Conservation (phyloP, 495 filamentous ascomycete genomes). For the Chaetomidium leptoderma region DNA sequence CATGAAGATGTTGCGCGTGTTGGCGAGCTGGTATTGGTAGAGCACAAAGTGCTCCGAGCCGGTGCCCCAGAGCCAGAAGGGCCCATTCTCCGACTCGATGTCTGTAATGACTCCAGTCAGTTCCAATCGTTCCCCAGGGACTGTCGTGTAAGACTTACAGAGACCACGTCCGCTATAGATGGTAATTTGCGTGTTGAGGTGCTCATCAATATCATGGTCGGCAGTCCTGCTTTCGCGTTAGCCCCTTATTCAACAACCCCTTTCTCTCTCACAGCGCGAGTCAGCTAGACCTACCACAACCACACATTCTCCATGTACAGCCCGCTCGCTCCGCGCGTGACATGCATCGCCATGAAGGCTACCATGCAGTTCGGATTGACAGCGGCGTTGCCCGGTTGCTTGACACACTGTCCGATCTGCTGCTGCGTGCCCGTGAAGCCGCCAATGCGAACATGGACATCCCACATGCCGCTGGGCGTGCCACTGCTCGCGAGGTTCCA, state of each 20-base stretch:
- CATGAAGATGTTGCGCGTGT: conserved; percentile 65
- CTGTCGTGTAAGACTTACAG: conserved; percentile 23
- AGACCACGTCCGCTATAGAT: conserved; percentile 67
- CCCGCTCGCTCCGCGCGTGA: conserved; percentile 59
- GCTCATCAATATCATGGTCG: conserved; percentile 83
- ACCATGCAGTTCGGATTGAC: conserved; percentile 58
- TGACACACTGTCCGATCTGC: conserved; percentile 67
- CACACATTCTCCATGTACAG: conserved; percentile 87
- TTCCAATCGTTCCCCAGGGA: too few relatives aligned
- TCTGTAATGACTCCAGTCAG: conserved; percentile 16
- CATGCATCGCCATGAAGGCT: conserved; percentile 76
- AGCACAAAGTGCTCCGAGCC: conserved; percentile 71
- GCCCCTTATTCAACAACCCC: conserved; percentile 53
- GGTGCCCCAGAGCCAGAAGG: conserved; percentile 63
- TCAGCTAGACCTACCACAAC: conserved; percentile 58
- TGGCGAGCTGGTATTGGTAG: conserved; percentile 76
- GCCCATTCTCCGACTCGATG: conserved; percentile 52
- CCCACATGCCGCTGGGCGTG: conserved; percentile 79
- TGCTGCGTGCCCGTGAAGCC: conserved; percentile 75
- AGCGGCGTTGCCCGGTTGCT: conserved; percentile 53
- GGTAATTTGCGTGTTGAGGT: conserved; percentile 60
- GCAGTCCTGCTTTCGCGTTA: conserved; percentile 66
- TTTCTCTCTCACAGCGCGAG: conserved; percentile 32
- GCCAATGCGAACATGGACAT: conserved; percentile 77
- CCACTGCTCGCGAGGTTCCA: conserved; percentile 61